Conservation (phyloP, 2,329 filamentous ascomycete genomes). For the Leptographium wingfieldii region DNA sequence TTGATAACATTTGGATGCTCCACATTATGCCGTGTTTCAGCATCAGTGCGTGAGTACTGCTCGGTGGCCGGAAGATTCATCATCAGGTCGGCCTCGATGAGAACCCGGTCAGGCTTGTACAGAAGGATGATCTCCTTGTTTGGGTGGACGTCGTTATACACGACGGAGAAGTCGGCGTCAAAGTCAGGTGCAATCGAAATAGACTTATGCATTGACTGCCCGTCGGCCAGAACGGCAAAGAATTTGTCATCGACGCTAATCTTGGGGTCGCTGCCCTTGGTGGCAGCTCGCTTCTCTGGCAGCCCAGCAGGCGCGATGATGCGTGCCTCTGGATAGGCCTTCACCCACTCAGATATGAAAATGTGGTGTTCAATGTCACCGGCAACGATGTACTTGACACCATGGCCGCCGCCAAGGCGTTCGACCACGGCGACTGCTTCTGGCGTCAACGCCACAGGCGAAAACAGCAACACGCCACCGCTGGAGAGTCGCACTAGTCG, state of each 20-base stretch:
- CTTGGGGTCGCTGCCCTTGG: constrained; percentile 41
- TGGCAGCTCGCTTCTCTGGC: constrained; percentile 58
- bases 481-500: constrained; percentile 50
- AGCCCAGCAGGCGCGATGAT: constrained; percentile 76
- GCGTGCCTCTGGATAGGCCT: constrained; percentile 63
- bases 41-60: constrained; percentile 56
- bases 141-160: constrained; percentile 66
- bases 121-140: constrained; percentile 85
- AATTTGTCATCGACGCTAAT: constrained; percentile 43
- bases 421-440: constrained; percentile 53
- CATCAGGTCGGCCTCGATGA: constrained; percentile 82
- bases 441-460: constrained; percentile 68
- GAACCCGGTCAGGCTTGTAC: constrained; percentile 63
- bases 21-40: constrained; percentile 17
- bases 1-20: constrained; percentile 27
- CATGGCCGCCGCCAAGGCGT: constrained; percentile 43
- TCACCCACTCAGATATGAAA: constrained; percentile 75
- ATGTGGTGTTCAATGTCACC: constrained; percentile 92
- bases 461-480: constrained; percentile 78
- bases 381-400: constrained; percentile 74
- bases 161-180: constrained; percentile 72
- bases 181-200: constrained; percentile 61
- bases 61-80: constrained; percentile 85
- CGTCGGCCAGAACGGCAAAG: constrained; percentile 50
- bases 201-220: constrained; percentile 28